Evolutionary conservation across 257 asterid genomes (phyloP).

Genomic region (Gynochthodes officinalis): DNA sequence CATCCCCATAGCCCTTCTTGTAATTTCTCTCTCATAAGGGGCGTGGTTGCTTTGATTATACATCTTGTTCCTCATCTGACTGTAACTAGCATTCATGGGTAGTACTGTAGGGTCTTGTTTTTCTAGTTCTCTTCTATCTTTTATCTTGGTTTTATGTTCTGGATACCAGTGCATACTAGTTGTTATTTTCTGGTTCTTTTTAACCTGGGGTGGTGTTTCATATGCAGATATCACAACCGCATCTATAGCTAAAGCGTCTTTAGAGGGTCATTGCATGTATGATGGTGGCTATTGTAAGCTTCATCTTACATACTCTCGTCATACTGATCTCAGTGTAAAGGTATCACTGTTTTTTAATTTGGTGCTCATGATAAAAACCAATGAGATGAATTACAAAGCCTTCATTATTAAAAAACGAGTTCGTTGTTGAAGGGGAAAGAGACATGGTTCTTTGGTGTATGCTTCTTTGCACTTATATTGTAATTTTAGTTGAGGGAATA

Average conservation of each 20-base stretch:
- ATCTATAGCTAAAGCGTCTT: slow-evolving; percentile 63
- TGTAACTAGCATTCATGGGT: background rate
- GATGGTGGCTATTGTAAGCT: slow-evolving; percentile 99
- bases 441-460: slow-evolving; percentile 24
- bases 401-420: slow-evolving; percentile 14
- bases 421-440: slow-evolving; percentile 16
- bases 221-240: slow-evolving; percentile 64
- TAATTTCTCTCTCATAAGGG: background rate
- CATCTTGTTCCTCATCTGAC: background rate
- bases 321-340: slow-evolving; percentile 93
- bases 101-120: background rate
- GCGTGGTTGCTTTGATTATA: background rate
- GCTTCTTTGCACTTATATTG: slow-evolving; percentile 25
- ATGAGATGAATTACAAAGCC: slow-evolving; percentile 12
- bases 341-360: slow-evolving; percentile 52
- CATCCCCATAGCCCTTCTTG: background rate
- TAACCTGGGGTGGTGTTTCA: slow-evolving; percentile 16
- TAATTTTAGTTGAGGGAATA: slow-evolving; percentile 8
- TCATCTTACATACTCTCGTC: slow-evolving; percentile 96
- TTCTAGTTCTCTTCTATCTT: background rate
- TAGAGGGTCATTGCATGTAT: slow-evolving; percentile 93
- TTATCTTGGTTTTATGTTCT: background rate
- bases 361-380: slow-evolving; percentile 21
- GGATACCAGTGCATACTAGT: background rate
- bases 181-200: background rate